Conservation (phyloP, 345 rosid species). For the Anacardium occidentale region DNA sequence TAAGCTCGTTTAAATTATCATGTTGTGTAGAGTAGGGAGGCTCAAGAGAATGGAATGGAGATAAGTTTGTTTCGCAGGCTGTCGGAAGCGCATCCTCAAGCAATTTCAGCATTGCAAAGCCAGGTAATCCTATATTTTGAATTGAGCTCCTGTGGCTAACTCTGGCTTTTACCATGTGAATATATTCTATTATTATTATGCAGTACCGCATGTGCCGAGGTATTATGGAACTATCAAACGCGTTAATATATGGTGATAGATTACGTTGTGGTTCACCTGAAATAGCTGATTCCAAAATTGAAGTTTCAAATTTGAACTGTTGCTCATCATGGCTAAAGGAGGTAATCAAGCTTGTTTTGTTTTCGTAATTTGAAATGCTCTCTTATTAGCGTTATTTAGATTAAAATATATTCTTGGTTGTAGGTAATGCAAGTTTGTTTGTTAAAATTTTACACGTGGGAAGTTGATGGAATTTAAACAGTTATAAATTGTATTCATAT, state of each 20-base stretch:
- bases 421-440: not conserved
- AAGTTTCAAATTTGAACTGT: conserved; percentile 40
- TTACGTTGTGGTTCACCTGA: conserved; percentile 83
- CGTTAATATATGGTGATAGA: conserved; percentile 89
- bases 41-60: conserved; percentile 92
- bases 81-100: conserved; percentile 97
- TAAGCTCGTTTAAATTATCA: conserved; percentile 18
- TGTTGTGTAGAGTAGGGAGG: conserved; percentile 72
- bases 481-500: conserved; percentile 18
- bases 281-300: conserved; percentile 70
- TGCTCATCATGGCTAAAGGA: conserved; percentile 65
- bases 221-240: conserved; percentile 90
- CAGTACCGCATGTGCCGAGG: conserved; percentile 97
- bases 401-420: not conserved
- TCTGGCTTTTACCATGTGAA: conserved; percentile 14
- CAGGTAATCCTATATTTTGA: conserved; percentile 54
- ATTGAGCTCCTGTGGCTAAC: conserved; percentile 13
- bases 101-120: conserved; percentile 91
- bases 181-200: conserved; percentile 28
- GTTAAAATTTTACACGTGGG: not conserved
- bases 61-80: conserved; percentile 94
- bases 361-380: not conserved
- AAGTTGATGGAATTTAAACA: conserved; percentile 4
- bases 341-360: conserved; percentile 35
- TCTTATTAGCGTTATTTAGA: conserved; percentile 2